These are phyloP conservation scores for Rhizodiscina lignyota DNA, from an alignment of 495 filamentous ascomycete genomes.

Conservation along the genomic window DNA sequence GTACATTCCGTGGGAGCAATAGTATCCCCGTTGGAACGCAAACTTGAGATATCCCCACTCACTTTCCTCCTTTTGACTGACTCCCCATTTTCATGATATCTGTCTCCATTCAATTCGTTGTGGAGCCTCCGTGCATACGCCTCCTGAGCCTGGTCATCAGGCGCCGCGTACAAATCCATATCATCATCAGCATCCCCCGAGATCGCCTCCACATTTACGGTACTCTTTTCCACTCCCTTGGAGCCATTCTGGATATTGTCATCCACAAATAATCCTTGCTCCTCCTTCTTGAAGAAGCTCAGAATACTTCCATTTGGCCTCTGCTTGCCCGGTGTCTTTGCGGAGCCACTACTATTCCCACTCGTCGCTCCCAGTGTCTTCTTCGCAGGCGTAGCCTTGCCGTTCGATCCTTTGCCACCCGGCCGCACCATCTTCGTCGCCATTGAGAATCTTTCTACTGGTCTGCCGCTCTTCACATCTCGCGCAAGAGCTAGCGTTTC, in stretches of 20 bases:
- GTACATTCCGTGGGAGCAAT: slow-evolving; percentile 5
- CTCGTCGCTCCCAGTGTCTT: slow-evolving; percentile 16
- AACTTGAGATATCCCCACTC: slow-evolving; percentile 4
- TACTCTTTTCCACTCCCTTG: not conserved
- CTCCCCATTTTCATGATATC: slow-evolving; percentile 34
- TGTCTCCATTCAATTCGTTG: slow-evolving; percentile 1
- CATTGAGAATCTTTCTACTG: slow-evolving; percentile 3
- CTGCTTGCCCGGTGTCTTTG: slow-evolving; percentile 12
- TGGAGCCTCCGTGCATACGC: not conserved
- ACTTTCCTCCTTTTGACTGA: slow-evolving; percentile 30
- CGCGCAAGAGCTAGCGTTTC: slow-evolving; percentile 5
- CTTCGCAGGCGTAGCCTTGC: slow-evolving; percentile 8
- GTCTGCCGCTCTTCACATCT: not conserved
- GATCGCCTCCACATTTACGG: not conserved
- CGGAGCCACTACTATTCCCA: slow-evolving; percentile 4
- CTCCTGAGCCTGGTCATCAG: not conserved
- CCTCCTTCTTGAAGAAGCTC: slow-evolving; percentile 65
- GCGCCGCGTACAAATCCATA: too few species aligned
- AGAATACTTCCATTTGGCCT: slow-evolving; percentile 60
- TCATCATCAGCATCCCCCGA: not conserved
- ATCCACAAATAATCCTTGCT: slow-evolving; percentile 29
- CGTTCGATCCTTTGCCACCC: slow-evolving; percentile 1
- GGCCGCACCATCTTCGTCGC: slow-evolving; percentile 9
- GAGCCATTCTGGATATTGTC: slow-evolving; percentile 15
- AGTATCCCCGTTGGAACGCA: slow-evolving; percentile 9